phyloP scores from a whole-genome alignment of 345 rosid genomes.

The Sonneratia alba region DNA sequence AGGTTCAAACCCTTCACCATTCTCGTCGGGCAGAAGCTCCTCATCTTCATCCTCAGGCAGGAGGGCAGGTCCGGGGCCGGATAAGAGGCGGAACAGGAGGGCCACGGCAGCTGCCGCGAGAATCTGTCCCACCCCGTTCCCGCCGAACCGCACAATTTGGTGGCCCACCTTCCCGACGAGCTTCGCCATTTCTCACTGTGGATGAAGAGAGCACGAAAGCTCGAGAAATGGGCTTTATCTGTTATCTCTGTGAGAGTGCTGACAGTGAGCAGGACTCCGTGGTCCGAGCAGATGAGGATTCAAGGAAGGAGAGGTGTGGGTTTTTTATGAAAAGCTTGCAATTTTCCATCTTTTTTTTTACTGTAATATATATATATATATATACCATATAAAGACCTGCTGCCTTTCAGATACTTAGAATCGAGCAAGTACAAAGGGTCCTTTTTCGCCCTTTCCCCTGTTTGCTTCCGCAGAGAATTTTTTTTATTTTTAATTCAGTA shows the following conservation, averaged over 20 bases:
- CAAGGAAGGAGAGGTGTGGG: no score
- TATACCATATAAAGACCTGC: not conserved
- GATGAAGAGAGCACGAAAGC: not conserved
- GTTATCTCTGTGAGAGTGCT: no score
- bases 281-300: no score
- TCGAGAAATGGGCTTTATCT: not conserved
- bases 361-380: no score
- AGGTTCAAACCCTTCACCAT: conserved; percentile 15
- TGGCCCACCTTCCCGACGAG: conserved; percentile 51
- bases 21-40: conserved; percentile 12
- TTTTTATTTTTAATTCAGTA: no score
- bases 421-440: no score
- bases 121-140: conserved; percentile 56
- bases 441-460: no score
- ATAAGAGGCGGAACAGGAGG: conserved; percentile 59
- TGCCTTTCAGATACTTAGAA: no score
- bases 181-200: not conserved
- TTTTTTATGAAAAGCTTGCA: no score
- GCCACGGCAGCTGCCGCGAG: conserved; percentile 76
- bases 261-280: no score
- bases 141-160: conserved; percentile 52
- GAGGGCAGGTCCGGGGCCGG: conserved; percentile 70
- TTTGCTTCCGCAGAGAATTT: no score
- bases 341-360: no score
- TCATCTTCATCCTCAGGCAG: conserved; percentile 35